phyloP scores from a whole-genome alignment of 352 stramenopile species.

The Globisporangium spiculum region DNA sequence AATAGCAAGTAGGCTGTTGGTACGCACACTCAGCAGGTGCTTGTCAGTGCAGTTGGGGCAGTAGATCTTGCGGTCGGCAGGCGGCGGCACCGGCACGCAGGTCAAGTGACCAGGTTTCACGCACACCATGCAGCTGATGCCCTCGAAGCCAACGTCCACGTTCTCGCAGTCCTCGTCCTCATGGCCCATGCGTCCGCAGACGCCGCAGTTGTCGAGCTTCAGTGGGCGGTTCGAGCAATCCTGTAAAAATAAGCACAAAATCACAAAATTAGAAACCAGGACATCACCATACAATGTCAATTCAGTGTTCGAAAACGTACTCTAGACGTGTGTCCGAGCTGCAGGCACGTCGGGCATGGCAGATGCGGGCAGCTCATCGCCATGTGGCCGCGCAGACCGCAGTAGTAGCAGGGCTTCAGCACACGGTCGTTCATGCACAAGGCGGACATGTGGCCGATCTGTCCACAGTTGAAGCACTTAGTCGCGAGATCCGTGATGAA shows the following conservation, averaged over 20 bases:
- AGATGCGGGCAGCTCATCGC: constrained; percentile 65
- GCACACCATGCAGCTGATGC: constrained; percentile 78
- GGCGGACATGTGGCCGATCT: constrained; percentile 76
- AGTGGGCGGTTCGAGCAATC: constrained; percentile 56
- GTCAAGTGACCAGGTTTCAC: constrained; percentile 56
- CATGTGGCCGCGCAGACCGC: constrained; percentile 67
- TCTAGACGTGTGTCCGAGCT: constrained; percentile 62
- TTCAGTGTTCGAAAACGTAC: constrained; percentile 22
- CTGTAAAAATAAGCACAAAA: constrained; percentile 18
- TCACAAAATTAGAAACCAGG: background rate
- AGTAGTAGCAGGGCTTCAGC: constrained; percentile 78
- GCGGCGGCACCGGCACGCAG: constrained; percentile 61
- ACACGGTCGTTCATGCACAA: constrained; percentile 75
- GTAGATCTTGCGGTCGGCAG: constrained; percentile 66
- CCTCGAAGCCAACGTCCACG: constrained; percentile 19
- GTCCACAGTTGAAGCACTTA: constrained; percentile 84
- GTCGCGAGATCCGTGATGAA: constrained; percentile 79
- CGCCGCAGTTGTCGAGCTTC: constrained; percentile 34
- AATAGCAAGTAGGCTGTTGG: background rate
- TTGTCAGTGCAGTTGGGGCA: constrained; percentile 64
- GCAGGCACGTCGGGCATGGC: constrained; percentile 62
- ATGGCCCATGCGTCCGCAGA: constrained; percentile 63
- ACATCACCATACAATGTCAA: background rate
- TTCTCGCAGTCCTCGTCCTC: constrained; percentile 39
- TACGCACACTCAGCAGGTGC: constrained; percentile 39